These are phyloP conservation scores for Fusarium armeniacum DNA, from an alignment of 2,329 filamentous ascomycete genomes.

Conservation along the genomic window DNA sequence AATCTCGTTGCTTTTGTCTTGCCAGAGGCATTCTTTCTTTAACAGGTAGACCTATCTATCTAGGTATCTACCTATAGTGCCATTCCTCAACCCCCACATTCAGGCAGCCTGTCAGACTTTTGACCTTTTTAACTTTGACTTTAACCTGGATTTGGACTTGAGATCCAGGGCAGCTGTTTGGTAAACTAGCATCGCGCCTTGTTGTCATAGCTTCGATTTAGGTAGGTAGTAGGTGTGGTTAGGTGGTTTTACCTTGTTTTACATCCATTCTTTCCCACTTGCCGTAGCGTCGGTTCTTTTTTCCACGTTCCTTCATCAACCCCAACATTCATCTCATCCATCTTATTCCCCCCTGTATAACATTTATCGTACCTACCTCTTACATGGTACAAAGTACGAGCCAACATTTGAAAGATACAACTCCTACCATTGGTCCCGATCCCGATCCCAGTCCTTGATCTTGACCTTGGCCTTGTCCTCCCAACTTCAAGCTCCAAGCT, in stretches of 20 bases:
- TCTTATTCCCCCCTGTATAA: not conserved
- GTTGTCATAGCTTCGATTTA: constrained; percentile 36
- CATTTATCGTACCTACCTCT: not conserved
- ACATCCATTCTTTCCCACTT: constrained; percentile 35
- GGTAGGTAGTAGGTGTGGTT: not conserved
- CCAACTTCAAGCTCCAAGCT: constrained; percentile 26
- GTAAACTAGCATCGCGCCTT: constrained; percentile 38
- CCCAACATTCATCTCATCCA: constrained; percentile 20
- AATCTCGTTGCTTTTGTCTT: constrained; percentile 13
- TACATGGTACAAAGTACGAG: constrained; percentile 7
- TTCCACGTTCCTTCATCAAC: constrained; percentile 38
- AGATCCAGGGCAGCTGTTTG: constrained; percentile 30
- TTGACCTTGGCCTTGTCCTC: constrained; percentile 37
- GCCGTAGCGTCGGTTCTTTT: constrained; percentile 34
- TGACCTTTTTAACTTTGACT: constrained; percentile 10
- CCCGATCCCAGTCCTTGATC: not conserved
- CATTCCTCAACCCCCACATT: not conserved
- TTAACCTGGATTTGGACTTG: constrained; percentile 17
- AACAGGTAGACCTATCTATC: not conserved
- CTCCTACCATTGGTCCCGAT: constrained; percentile 3
- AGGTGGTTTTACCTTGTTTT: constrained; percentile 25
- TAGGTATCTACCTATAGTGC: not conserved
- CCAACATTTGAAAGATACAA: constrained; percentile 30
- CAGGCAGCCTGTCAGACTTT: not conserved
- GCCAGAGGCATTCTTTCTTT: not conserved